Base-by-base conservation (phyloP, 257 asterid species). In the Solanum appendiculatum region DNA sequence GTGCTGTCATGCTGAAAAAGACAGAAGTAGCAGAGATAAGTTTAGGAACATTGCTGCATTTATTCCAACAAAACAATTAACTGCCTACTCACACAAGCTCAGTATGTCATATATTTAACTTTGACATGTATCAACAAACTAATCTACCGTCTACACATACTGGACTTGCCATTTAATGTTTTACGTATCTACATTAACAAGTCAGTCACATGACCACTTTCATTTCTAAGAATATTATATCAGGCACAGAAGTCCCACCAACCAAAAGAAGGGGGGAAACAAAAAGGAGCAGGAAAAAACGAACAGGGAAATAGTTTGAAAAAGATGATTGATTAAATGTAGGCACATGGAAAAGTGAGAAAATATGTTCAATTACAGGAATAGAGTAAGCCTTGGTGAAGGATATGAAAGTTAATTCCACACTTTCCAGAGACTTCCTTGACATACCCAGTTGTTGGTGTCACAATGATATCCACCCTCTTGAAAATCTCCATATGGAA, bases 391-490 rank as follows among this genome's bases (percentile, higher is more conserved):
- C 66, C 27, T 46, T 80, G 42, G 40, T 80, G 84, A 80, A 80
- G 63, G 39, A 80, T 12, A 46, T 80, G 84, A 29, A 78, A 44
- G 39, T 25, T 34, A 44, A 80, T 9, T 27, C 66, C 63, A 29
- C 84, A 80, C 25, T 27, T 44, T 80, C 48, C 64, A 31, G 68
- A 29, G 40, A 31, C 42, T 29, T 48, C 29, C 37, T 81, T 86
- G 83, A 66, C 95, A 10, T 94, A 97, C 99, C 99, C 99, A 2
- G 99, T 93, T 46, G 99, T 97, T 68, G 99, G 99, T 87, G 99
- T 95, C 87, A 97, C 95, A 89, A 97, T 95, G 84, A 96, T 91
- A 89, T 97, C 99, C 91, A 94, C 99, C 89, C 91, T 91, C 87
- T 93, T 94, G 86, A 95, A 95, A 44, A 91, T 90, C 92, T 95